phyloP scores from a whole-genome alignment of 2,329 filamentous ascomycete species.

The Orbilia javanica region DNA sequence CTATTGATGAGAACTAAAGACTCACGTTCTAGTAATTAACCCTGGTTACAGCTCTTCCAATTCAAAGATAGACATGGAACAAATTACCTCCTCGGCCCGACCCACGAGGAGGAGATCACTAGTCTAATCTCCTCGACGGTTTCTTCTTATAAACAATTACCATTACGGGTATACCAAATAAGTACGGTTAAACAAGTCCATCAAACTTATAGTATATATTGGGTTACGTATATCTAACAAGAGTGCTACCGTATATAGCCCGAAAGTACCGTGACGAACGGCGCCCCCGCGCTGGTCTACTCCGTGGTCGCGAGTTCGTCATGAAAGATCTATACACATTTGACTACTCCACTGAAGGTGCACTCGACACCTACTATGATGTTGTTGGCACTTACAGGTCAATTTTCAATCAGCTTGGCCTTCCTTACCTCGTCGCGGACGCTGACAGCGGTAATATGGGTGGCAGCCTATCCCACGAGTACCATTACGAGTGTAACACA shows the following conservation, averaged over 20 bases:
- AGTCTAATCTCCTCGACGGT: slow-evolving; percentile 78
- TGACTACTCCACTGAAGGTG: slow-evolving; percentile 76
- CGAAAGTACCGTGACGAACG: slow-evolving; percentile 95
- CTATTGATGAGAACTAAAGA: slow-evolving; percentile 60
- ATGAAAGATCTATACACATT: slow-evolving; percentile 99
- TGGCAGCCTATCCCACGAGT: slow-evolving; percentile 92
- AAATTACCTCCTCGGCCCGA: slow-evolving; percentile 84
- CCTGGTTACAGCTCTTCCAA: slow-evolving; percentile 75
- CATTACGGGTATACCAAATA: slow-evolving; percentile 89
- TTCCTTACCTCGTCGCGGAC: slow-evolving; percentile 83
- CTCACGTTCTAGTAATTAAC: slow-evolving; percentile 34
- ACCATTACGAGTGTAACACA: slow-evolving; percentile 81
- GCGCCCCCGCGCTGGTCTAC: slow-evolving; percentile 85
- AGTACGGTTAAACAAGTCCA: slow-evolving; percentile 69
- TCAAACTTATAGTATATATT: slow-evolving; percentile 22
- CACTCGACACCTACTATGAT: slow-evolving; percentile 81
- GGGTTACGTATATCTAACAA: neutral
- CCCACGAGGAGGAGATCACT: slow-evolving; percentile 97
- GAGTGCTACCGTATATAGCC: slow-evolving; percentile 65
- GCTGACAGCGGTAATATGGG: slow-evolving; percentile 98
- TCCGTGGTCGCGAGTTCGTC: slow-evolving; percentile 89
- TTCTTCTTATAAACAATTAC: slow-evolving; percentile 86
- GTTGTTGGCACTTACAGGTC: slow-evolving; percentile 80
- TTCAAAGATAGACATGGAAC: slow-evolving; percentile 82
- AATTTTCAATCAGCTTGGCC: slow-evolving; percentile 83